A percentile compares a stretch with the other conserved stretches of the same genome.
These are phyloP conservation scores for Truncatella angustata DNA, from an alignment of 2,329 filamentous ascomycete genomes.

Conservation along the genomic window DNA sequence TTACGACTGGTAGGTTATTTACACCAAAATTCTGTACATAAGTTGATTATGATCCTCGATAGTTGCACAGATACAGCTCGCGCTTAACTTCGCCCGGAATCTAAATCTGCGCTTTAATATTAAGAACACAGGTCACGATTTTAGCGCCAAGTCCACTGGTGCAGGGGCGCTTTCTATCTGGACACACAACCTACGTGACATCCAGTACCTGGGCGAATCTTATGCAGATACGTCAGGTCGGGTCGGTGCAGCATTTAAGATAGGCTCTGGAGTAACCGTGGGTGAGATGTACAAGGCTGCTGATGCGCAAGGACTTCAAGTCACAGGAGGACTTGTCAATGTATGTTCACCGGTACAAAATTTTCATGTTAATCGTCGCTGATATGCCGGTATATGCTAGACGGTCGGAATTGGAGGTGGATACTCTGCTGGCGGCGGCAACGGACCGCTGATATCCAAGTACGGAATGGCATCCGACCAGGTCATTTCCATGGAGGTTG, in stretches of 20 bases:
- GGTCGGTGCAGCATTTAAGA: slow-evolving; percentile 47
- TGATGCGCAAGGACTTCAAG: slow-evolving; percentile 38
- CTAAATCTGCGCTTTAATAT: slow-evolving; percentile 46
- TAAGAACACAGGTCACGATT: slow-evolving; percentile 51
- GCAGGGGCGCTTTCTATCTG: slow-evolving; percentile 33
- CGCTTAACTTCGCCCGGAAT: slow-evolving; percentile 41
- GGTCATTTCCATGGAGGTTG: slow-evolving; percentile 45
- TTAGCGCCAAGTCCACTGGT: slow-evolving; percentile 34
- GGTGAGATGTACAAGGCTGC: slow-evolving; percentile 51
- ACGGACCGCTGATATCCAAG: slow-evolving; percentile 44
- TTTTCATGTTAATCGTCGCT: background rate
- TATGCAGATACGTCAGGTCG: slow-evolving; percentile 19
- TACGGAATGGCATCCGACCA: slow-evolving; percentile 48
- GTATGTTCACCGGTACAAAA: background rate
- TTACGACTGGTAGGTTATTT: slow-evolving; percentile 23
- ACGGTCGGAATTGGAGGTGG: slow-evolving; percentile 47
- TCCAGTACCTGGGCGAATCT: slow-evolving; percentile 19
- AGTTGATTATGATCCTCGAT: too few species aligned
- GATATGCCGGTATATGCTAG: background rate
- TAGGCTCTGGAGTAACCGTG: slow-evolving; percentile 52
- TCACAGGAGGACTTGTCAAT: slow-evolving; percentile 50
- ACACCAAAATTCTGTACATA: background rate
- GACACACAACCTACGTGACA: slow-evolving; percentile 31
- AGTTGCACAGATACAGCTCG: slow-evolving; percentile 39
- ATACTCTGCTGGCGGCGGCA: slow-evolving; percentile 45